Percentiles rank a stretch among this genome's conserved stretches.
phyloP scores from a whole-genome alignment of 2,329 filamentous ascomycete genomes.

The Calonectria ilicicola region DNA sequence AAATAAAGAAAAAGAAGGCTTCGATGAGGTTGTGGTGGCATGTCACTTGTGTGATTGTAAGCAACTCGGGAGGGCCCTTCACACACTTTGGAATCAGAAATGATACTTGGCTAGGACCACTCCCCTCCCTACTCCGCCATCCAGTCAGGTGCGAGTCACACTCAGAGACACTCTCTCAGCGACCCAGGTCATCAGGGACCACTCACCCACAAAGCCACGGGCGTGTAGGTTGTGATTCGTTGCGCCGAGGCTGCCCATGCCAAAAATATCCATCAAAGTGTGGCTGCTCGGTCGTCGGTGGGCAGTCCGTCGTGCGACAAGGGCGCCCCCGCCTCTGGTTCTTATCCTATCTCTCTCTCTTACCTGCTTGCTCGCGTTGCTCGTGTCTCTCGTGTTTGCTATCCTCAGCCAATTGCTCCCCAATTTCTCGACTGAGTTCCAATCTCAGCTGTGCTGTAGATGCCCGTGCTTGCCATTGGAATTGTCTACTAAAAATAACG shows the following conservation, averaged over 20 bases:
- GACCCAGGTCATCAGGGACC: slow-evolving; percentile 22
- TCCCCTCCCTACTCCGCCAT: background rate
- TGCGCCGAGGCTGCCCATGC: slow-evolving; percentile 35
- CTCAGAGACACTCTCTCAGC: background rate
- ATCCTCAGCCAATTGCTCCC: slow-evolving; percentile 15
- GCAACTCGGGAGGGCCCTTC: slow-evolving; percentile 15
- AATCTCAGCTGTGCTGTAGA: background rate
- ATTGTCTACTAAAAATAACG: background rate
- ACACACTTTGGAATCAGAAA: slow-evolving; percentile 14
- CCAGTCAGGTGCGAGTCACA: slow-evolving; percentile 19
- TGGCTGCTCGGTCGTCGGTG: slow-evolving; percentile 25
- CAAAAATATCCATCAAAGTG: slow-evolving; percentile 41
- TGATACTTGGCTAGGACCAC: background rate
- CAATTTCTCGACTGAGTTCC: background rate
- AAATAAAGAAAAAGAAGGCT: background rate
- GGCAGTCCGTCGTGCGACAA: slow-evolving; percentile 29
- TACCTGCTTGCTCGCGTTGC: background rate
- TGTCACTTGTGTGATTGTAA: slow-evolving; percentile 20
- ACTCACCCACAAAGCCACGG: slow-evolving; percentile 14
- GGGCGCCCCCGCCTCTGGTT: slow-evolving; percentile 16
- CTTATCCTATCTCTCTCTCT: slow-evolving; percentile 9
- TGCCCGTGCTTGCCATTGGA: background rate
- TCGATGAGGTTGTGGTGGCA: slow-evolving; percentile 8
- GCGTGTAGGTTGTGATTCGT: slow-evolving; percentile 14
- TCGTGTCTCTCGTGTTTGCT: slow-evolving; percentile 6